phyloP scores from a whole-genome alignment of 2,329 filamentous ascomycete species.

The Clarireedia hainanense region DNA sequence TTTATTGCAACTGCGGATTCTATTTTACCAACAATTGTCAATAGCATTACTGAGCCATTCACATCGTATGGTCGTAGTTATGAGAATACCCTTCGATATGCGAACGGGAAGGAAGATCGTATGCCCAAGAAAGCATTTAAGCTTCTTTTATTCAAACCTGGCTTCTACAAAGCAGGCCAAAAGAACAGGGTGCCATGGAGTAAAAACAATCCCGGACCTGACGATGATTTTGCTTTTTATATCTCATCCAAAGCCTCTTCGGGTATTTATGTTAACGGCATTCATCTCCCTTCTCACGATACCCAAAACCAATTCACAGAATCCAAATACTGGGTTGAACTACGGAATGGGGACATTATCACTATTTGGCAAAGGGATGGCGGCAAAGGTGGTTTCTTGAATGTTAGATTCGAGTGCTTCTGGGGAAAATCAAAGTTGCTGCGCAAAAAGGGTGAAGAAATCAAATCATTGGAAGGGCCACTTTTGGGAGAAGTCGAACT shows the following conservation, averaged over 20 bases:
- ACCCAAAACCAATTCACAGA: constrained; percentile 43
- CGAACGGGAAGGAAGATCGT: constrained; percentile 53
- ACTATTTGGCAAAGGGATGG: constrained; percentile 49
- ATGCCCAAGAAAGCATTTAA: constrained; percentile 79
- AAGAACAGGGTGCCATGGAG: constrained; percentile 3
- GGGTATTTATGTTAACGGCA: constrained; percentile 71
- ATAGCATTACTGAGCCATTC: constrained; percentile 59
- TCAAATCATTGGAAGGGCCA: constrained; percentile 15
- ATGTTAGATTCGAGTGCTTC: constrained; percentile 27
- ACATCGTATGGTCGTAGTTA: constrained; percentile 70
- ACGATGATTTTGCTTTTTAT: constrained; percentile 48
- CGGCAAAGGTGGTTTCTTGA: constrained; percentile 21
- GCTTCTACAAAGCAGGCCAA: constrained; percentile 48
- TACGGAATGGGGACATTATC: constrained; percentile 72
- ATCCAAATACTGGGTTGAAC: constrained; percentile 52
- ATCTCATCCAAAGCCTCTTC: constrained; percentile 72
- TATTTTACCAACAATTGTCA: constrained; percentile 50
- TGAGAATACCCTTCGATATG: constrained; percentile 61
- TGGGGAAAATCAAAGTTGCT: constrained; percentile 22
- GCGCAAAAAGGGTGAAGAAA: constrained; percentile 15
- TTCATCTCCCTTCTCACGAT: constrained; percentile 51
- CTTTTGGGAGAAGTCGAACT: constrained; percentile 21
- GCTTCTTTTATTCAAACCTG: constrained; percentile 64
- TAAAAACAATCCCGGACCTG: constrained; percentile 11
- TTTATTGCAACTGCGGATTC: constrained; percentile 61